A percentile compares a stretch with the other conserved stretches of the same genome.
phyloP scores from a whole-genome alignment of 192 early-diverging fungal genomes.

The Linderina pennispora region DNA sequence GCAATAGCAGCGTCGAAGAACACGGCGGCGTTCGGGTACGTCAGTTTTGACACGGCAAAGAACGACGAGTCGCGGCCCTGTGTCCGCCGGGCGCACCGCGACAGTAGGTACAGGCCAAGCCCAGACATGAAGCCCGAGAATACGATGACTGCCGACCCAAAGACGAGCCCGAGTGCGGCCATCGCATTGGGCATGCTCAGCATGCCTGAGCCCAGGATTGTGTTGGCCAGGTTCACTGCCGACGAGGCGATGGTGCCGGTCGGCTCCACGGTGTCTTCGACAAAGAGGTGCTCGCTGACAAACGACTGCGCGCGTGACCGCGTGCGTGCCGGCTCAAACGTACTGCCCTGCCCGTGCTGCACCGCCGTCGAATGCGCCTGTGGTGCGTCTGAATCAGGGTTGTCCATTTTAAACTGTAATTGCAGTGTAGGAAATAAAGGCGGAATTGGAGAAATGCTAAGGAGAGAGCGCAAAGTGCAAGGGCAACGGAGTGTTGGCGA shows the following conservation, averaged over 20 bases:
- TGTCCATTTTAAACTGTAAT: too few relatives aligned
- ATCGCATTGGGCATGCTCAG: conserved; percentile 93
- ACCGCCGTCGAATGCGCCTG: too few relatives aligned
- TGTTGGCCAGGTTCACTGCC: conserved; percentile 86
- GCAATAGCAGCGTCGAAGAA: conserved; percentile 94
- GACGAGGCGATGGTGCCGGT: conserved; percentile 64
- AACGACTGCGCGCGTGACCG: conserved; percentile 17
- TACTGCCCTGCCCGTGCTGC: conserved; percentile 1
- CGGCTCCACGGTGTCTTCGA: conserved; percentile 31
- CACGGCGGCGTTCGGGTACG: conserved; percentile 83
- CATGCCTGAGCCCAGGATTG: conserved; percentile 96
- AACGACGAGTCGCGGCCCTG: conserved; percentile 80
- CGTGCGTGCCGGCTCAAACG: conserved; percentile 2
- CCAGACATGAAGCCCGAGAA: conserved; percentile 68
- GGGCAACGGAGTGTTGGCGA: too few relatives aligned
- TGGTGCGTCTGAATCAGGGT: too few relatives aligned
- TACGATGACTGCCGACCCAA: conserved; percentile 76
- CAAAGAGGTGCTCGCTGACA: conserved; percentile 19
- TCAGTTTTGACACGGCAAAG: conserved; percentile 83
- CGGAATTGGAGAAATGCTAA: too few relatives aligned
- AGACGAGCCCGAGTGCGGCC: conserved; percentile 71
- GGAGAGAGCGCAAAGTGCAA: too few relatives aligned
- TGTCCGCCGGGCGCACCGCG: conserved; percentile 67
- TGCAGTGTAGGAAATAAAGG: too few relatives aligned
- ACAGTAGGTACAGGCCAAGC: conserved; percentile 82